These are phyloP conservation scores for Dactylorhiza incarnata DNA, from an alignment of 106 monocot genomes.

Conservation along the genomic window DNA sequence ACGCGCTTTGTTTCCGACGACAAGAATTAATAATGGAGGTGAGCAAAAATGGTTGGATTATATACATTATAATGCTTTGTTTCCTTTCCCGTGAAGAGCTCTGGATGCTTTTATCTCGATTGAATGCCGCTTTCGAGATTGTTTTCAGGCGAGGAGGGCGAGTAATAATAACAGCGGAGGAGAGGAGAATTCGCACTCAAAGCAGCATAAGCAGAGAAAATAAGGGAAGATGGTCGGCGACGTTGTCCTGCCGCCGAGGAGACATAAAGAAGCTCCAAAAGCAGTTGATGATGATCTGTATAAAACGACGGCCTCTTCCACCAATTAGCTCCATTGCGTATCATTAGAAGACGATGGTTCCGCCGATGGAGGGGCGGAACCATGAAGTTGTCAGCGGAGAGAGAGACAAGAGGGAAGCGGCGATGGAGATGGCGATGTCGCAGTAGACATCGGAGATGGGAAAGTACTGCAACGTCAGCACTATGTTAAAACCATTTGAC, in stretches of 20 bases:
- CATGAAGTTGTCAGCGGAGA: no score
- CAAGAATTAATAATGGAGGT: conserved; percentile 5
- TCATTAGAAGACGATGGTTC: no score
- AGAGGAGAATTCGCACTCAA: not conserved
- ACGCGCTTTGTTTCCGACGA: not conserved
- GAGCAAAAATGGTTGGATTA: not conserved
- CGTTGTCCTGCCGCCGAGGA: not conserved
- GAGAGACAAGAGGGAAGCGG: no score
- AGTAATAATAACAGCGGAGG: not conserved
- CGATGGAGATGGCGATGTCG: no score
- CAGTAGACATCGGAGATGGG: no score
- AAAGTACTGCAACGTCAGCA: no score
- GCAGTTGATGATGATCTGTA: conserved; percentile 42
- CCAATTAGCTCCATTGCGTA: no score
- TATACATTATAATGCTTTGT: not conserved
- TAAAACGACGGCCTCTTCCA: not conserved
- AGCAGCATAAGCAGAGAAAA: conserved; percentile 1
- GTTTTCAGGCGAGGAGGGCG: not conserved
- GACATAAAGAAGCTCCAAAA: conserved; percentile 5
- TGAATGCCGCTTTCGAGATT: not conserved
- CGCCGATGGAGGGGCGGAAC: no score
- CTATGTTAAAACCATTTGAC: no score
- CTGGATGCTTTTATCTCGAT: not conserved
- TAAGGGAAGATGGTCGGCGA: not conserved
- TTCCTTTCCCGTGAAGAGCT: not conserved